Percentiles rank a stretch among this genome's conserved stretches.
These are phyloP conservation scores for Chalaropsis thielavioides DNA, from an alignment of 2,329 filamentous ascomycete species.

Conservation along the genomic window DNA sequence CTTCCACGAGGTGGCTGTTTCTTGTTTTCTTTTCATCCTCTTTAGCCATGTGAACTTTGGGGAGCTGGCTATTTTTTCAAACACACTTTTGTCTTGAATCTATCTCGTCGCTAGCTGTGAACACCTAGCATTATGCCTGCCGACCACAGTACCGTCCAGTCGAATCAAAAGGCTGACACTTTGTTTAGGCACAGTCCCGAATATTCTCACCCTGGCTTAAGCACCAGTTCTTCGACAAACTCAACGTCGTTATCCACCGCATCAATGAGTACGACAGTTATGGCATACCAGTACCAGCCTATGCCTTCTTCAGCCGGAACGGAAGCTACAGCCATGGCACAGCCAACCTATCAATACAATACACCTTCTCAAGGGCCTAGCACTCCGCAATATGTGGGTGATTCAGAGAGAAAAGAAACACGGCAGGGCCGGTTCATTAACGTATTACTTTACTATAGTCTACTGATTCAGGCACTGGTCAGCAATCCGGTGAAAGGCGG, in stretches of 20 bases:
- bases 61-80: not conserved
- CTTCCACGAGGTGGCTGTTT: not conserved
- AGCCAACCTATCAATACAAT: not conserved
- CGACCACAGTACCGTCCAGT: not conserved
- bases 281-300: not conserved
- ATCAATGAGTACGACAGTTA: slow-evolving; percentile 2
- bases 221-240: not conserved
- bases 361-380: not conserved
- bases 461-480: slow-evolving; percentile 23
- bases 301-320: not conserved
- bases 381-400: slow-evolving; percentile 20
- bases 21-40: not conserved
- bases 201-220: no score
- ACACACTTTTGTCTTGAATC: not conserved
- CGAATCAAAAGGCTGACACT: not conserved
- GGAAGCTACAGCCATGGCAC: not conserved
- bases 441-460: slow-evolving; percentile 27
- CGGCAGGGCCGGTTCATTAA: not conserved
- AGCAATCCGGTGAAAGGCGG: slow-evolving; percentile 35
- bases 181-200: not conserved
- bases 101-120: not conserved
- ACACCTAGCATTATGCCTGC: not conserved
- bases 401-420: slow-evolving; percentile 22
- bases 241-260: not conserved
- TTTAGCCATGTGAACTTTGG: not conserved